A percentile compares a stretch with the other conserved stretches of the same genome.
phyloP scores from a whole-genome alignment of 2,329 filamentous ascomycete species.

The Sporothrix brasiliensis region DNA sequence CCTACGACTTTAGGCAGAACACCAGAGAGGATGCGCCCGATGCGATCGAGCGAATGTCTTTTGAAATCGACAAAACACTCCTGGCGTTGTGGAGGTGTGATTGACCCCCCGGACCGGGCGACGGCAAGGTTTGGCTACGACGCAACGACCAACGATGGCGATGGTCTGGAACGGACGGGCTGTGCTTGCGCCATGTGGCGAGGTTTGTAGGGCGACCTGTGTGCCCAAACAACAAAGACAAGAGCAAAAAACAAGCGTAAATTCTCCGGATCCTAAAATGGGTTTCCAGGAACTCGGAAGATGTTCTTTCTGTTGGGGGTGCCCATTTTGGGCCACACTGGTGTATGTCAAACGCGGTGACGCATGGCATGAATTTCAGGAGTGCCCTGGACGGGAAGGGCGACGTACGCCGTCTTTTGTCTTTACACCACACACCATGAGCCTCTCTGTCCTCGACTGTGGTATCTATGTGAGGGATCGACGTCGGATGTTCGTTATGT shows the following conservation, averaged over 20 bases:
- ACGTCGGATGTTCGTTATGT: neutral
- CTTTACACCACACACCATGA: neutral
- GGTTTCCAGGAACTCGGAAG: slow-evolving; percentile 25
- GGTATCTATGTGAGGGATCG: slow-evolving; percentile 14
- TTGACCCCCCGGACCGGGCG: slow-evolving; percentile 26
- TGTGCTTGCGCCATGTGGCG: slow-evolving; percentile 8
- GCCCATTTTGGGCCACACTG: neutral
- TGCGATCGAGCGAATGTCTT: neutral
- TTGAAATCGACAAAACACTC: slow-evolving; percentile 22
- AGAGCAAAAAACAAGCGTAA: neutral
- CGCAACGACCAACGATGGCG: neutral
- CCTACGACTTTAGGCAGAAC: slow-evolving; percentile 7
- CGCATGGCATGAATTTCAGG: slow-evolving; percentile 23
- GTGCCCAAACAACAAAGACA: neutral
- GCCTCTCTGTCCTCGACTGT: neutral
- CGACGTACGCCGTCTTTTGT: neutral
- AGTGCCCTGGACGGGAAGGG: neutral
- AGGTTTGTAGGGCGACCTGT: neutral
- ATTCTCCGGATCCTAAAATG: slow-evolving; percentile 10
- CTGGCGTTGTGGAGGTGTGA: slow-evolving; percentile 29
- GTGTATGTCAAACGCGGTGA: slow-evolving; percentile 7
- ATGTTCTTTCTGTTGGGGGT: neutral
- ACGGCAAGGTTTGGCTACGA: neutral
- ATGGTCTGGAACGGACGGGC: neutral
- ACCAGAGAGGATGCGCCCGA: neutral